Base-by-base conservation (phyloP, 306 rosid genomes). In the Canavalia ensiformis region DNA sequence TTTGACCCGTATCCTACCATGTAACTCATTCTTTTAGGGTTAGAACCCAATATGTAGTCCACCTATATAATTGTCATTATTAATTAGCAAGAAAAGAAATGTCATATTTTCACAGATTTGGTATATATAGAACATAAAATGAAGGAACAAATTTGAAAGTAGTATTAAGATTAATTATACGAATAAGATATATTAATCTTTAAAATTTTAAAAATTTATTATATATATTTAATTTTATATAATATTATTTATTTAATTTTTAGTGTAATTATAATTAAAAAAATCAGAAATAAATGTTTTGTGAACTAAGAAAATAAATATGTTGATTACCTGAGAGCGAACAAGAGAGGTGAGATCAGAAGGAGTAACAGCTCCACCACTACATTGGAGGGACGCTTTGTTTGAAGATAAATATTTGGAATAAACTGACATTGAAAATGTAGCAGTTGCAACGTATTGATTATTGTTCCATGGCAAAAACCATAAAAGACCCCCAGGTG, bases 1-100 rank as follows among this genome's bases (percentile, higher is more conserved):
- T 75, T 89, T 51, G 89, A 5, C 1, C 92, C 94, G 0, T 80
- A 85, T 0, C 97, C 98, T 4, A 91, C 88, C 98, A 93, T 90
- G 92, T 89, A 91, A 75, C 97, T 91, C 77, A 84, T 76, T 0
- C 29, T 7, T n/a, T 3, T 63, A 0, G 93, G 95, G 71, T 94
- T 94, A 1, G 86, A 74, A 54, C 97, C 97, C 84, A 91, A 68
- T 12, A 90, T 85, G 62, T 85, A 91, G 4, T 91, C 92, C 64
- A 87, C 90, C 94, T 88, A 25, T 30, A 18, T 18, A 18, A 18
- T 49, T 18, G 3, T 39, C 4, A 37, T 52, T 13, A 13, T 7
- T 3, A 55, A n/a, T 2, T n/a, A 8, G 8, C 5, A 11, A 58
- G 25, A 33, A 35, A 35, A 4, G 11, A 1, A 30, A 41, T 66